phyloP scores from a whole-genome alignment of 1,284 basidiomycete genomes.

The Anthracocystis setariae region DNA sequence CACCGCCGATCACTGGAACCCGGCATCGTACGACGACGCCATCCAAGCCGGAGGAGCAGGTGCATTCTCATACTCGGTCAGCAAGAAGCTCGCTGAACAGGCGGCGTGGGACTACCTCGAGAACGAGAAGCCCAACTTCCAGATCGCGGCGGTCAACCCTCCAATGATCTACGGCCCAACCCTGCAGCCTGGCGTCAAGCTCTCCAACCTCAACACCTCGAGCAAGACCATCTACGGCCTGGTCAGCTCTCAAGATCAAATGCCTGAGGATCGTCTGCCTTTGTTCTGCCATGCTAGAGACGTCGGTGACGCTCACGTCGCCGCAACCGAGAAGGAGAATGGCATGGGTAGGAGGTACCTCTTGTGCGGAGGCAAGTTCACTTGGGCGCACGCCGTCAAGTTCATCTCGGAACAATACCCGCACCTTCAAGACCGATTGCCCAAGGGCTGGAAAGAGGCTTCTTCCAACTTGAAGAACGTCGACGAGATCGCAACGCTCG shows the following conservation, averaged over 20 bases:
- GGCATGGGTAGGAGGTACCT: conserved; percentile 54
- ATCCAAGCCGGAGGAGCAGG: conserved; percentile 50
- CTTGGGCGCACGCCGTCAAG: conserved; percentile 53
- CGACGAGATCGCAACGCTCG: conserved; percentile 38
- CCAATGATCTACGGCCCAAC: conserved; percentile 62
- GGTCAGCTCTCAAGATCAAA: conserved; percentile 40
- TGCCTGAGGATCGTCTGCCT: conserved; percentile 66
- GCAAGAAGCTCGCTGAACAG: conserved; percentile 62
- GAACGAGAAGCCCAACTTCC: conserved; percentile 49
- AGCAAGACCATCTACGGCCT: conserved; percentile 59
- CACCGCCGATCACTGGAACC: conserved; percentile 58
- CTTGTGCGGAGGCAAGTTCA: conserved; percentile 55
- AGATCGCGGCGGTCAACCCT: conserved; percentile 55
- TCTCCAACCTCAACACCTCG: conserved; percentile 58
- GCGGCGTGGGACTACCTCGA: conserved; percentile 59
- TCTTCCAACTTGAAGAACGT: conserved; percentile 16
- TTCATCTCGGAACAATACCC: conserved; percentile 48
- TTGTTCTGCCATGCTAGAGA: conserved; percentile 64
- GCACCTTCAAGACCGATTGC: conserved; percentile 46
- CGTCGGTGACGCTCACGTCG: conserved; percentile 63
- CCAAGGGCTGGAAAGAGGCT: conserved; percentile 57
- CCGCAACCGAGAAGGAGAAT: conserved; percentile 40
- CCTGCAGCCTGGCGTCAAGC: conserved; percentile 49
- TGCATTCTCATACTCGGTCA: conserved; percentile 56
- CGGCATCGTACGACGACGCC: conserved; percentile 52